phyloP scores from a whole-genome alignment of 2,329 filamentous ascomycete species.

The Amphichorda felina region DNA sequence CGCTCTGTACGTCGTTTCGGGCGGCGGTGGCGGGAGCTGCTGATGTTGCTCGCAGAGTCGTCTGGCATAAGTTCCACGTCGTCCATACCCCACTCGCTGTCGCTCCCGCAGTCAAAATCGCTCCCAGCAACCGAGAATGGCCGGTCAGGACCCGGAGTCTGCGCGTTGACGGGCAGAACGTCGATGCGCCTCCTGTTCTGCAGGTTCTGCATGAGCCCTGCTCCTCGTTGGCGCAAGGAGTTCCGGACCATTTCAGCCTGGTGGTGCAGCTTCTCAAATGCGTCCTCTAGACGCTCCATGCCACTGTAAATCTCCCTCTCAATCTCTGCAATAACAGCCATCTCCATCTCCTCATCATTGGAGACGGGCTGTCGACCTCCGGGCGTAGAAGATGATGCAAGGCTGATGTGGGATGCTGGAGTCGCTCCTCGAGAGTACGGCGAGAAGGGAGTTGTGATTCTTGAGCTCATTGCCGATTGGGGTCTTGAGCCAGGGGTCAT shows the following conservation, averaged over 20 bases:
- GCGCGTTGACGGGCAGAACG: constrained; percentile 36
- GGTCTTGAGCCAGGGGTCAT: constrained; percentile 22
- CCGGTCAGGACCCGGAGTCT: constrained; percentile 13
- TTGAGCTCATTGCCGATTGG: constrained; percentile 16
- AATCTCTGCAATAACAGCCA: constrained; percentile 78
- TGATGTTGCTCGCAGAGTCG: constrained; percentile 72
- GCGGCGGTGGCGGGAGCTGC: constrained; percentile 53
- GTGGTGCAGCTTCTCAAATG: constrained; percentile 82
- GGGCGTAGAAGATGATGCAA: constrained; percentile 33
- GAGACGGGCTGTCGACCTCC: constrained; percentile 53
- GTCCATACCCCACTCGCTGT: constrained; percentile 46
- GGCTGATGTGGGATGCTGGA: constrained; percentile 45
- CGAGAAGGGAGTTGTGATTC: constrained; percentile 35
- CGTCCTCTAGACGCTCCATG: constrained; percentile 91
- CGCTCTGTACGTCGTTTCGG: constrained; percentile 58
- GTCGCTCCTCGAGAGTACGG: constrained; percentile 45
- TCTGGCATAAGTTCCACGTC: constrained; percentile 59
- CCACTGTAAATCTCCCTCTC: constrained; percentile 87
- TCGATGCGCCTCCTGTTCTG: constrained; percentile 47
- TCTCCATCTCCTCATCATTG: constrained; percentile 87
- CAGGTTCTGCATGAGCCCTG: constrained; percentile 57
- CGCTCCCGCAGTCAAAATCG: constrained; percentile 18
- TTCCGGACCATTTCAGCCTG: constrained; percentile 72
- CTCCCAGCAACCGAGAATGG: constrained; percentile 10
- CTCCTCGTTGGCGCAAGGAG: constrained; percentile 68